phyloP scores from a whole-genome alignment of 1,284 basidiomycete genomes.

The Sporisorium reilianum region DNA sequence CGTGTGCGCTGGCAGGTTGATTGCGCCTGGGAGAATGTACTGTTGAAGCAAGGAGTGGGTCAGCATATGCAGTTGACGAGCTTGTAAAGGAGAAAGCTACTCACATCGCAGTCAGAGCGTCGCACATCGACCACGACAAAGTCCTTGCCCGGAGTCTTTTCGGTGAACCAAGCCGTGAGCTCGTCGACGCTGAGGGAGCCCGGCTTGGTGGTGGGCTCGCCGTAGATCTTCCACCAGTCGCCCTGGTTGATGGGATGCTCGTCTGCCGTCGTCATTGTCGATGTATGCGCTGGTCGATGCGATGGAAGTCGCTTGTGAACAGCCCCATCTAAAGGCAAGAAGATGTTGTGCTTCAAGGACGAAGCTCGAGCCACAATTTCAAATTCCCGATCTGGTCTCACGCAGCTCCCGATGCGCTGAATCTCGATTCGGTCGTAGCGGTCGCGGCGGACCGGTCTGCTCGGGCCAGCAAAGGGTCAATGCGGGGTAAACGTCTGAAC shows the following conservation, averaged over 20 bases:
- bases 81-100: neutral
- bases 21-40: conserved; percentile 65
- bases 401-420: conserved; percentile 2
- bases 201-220: conserved; percentile 34
- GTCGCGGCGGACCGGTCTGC: conserved; percentile 10
- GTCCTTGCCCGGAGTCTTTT: conserved; percentile 42
- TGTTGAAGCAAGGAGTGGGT: conserved; percentile 3
- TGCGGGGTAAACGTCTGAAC: conserved; percentile 27
- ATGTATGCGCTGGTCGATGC: neutral
- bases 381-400: conserved; percentile 23
- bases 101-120: conserved; percentile 56
- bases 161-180: conserved; percentile 33
- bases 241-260: conserved; percentile 42
- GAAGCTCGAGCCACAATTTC: conserved; percentile 9
- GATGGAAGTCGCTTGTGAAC: conserved; percentile 1
- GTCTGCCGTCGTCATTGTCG: conserved; percentile 18
- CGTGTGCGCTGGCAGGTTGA: conserved; percentile 70
- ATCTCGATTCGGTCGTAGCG: conserved; percentile 20
- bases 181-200: conserved; percentile 47
- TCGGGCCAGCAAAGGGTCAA: conserved; percentile 4
- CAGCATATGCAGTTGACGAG: neutral
- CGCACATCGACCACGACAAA: conserved; percentile 59
- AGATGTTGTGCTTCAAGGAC: neutral
- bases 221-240: conserved; percentile 47
- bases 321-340: neutral